phyloP scores from a whole-genome alignment of 2,329 filamentous ascomycete genomes.

The Endothia cerciana region DNA sequence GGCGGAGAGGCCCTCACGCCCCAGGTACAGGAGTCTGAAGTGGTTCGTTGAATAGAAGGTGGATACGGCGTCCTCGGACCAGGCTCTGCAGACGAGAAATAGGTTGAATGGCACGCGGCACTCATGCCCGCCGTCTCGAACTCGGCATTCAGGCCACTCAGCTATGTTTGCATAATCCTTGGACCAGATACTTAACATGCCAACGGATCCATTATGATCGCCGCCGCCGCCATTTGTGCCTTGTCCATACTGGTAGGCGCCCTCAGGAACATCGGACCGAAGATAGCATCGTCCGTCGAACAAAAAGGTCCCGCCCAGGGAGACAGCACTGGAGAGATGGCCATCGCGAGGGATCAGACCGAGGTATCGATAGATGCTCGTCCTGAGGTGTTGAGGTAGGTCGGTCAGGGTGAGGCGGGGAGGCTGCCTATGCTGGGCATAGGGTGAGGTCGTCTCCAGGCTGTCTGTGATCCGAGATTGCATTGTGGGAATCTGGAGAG shows the following conservation, averaged over 20 bases:
- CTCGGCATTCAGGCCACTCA: background rate
- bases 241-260: background rate
- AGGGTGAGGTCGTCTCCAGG: no score
- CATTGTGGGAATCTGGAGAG: no score
- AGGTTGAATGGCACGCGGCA: background rate
- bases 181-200: background rate
- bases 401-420: background rate
- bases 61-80: background rate
- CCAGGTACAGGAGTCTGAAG: background rate
- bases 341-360: background rate
- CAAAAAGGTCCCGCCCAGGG: background rate
- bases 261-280: background rate
- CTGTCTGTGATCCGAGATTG: no score
- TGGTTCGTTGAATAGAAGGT: background rate
- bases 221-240: background rate
- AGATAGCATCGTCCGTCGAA: background rate
- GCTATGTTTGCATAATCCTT: background rate
- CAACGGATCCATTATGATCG: background rate
- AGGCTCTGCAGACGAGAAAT: slow-evolving; percentile 4
- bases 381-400: background rate
- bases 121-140: background rate
- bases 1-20: background rate
- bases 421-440: background rate
- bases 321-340: background rate
- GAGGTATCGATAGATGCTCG: background rate